Evolutionary conservation across 1,284 basidiomycete genomes (phyloP).

Genomic region (Ceratobasidium sp.): DNA sequence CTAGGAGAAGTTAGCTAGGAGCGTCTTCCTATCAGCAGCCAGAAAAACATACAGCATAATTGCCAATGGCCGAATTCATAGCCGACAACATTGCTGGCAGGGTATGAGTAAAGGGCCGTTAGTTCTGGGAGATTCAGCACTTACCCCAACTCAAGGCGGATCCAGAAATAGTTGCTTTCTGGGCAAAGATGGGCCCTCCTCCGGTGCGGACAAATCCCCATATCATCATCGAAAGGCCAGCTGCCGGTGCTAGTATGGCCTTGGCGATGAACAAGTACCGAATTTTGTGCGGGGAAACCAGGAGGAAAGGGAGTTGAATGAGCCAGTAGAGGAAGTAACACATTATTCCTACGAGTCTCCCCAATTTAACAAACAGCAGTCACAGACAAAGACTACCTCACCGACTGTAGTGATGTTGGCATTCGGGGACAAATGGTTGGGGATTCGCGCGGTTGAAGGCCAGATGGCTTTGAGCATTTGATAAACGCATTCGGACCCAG

Average conservation of each 20-base stretch:
- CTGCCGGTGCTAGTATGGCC: slow-evolving; percentile 68
- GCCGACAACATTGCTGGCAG: slow-evolving; percentile 69
- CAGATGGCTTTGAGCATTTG: slow-evolving; percentile 83
- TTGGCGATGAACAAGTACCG: slow-evolving; percentile 79
- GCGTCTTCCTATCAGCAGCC: slow-evolving; percentile 53
- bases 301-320: slow-evolving; percentile 77
- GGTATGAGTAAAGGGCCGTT: not conserved
- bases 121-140: not conserved
- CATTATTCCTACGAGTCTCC: slow-evolving; percentile 63
- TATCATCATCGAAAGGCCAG: slow-evolving; percentile 77
- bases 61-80: slow-evolving; percentile 75
- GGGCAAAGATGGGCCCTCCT: slow-evolving; percentile 62
- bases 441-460: slow-evolving; percentile 73
- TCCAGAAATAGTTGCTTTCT: slow-evolving; percentile 64
- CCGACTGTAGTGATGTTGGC: slow-evolving; percentile 75
- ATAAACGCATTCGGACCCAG: slow-evolving; percentile 48
- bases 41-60: slow-evolving; percentile 62
- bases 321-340: slow-evolving; percentile 86
- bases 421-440: slow-evolving; percentile 70
- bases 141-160: slow-evolving; percentile 68
- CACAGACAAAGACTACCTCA: slow-evolving; percentile 12
- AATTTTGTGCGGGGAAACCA: slow-evolving; percentile 80
- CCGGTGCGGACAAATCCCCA: slow-evolving; percentile 77
- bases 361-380: slow-evolving; percentile 37
- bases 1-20: slow-evolving; percentile 49